Evolutionary conservation across 1,284 basidiomycete species (phyloP), one percentile per base, ranked within the genome.

Genomic region (Trametes polyzona): DNA sequence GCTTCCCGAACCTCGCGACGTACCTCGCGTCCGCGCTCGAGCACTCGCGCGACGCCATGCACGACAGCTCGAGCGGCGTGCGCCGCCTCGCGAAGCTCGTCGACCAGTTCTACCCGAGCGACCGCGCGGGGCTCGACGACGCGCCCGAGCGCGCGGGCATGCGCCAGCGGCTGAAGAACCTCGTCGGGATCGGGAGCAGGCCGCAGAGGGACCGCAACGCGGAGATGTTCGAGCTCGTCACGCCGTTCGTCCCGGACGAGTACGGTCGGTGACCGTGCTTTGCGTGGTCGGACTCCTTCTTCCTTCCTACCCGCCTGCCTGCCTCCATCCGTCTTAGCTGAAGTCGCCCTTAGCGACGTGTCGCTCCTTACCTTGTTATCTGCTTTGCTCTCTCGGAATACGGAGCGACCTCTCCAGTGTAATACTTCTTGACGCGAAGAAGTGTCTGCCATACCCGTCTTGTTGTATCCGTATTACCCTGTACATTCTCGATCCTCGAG

Each of bases 191-290:
- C 46, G 76, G 77, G 19, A 76, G 78, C 61, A 81, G 72, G 61
- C 73, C 74, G 40, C 47, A 63, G 52, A 75, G 78, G 57, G 73
- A 77, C 62, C 79, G 78, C 61, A 92, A 92, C 65, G 87, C 88
- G 64, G 88, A 91, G 58, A 86, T 84, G 12, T 92, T 85, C 61
- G 87, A 90, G 47, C 78, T 91, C 16, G 88, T 92, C 52, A 92
- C 90, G 26, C 90, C 90, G 0, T 92, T 92, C 69, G 66, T 74
- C 21, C 64, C 75, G 37, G 75, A 76, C 44, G 73, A 75, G 17
- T 55, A 53, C 39, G 62, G 62, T 11, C 62, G 41, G 30, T 63
- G 56, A 63, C 26, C 32, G 26, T 37, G 24, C 23, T n/a, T n/a
- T n/a, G 37, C 35, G 12, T 27, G 19, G n/a, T n/a, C n/a, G n/a